These are phyloP conservation scores for Heliamphora exappendiculata DNA, from an alignment of 148 eudicot species.

Conservation along the genomic window DNA sequence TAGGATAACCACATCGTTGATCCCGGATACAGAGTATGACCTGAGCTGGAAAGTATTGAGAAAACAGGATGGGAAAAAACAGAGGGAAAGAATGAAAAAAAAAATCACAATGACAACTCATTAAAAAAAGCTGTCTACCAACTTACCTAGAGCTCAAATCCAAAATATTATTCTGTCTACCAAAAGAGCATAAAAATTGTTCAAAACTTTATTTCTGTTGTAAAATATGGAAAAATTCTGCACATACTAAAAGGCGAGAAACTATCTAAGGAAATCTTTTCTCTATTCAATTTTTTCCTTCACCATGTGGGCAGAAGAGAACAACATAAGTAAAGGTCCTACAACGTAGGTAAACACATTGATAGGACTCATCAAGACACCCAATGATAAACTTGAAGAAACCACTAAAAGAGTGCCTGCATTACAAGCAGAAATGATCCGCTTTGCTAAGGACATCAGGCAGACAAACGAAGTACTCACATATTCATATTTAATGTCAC, in stretches of 20 bases:
- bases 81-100: neutral
- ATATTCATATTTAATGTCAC: neutral
- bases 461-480: neutral
- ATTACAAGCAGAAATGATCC: neutral
- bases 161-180: neutral
- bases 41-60: neutral
- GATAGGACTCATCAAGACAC: neutral
- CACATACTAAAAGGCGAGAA: neutral
- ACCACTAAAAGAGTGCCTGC: neutral
- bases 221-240: neutral
- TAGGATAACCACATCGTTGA: no score
- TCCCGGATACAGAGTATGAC: no score
- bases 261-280: neutral
- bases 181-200: neutral
- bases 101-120: neutral
- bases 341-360: neutral
- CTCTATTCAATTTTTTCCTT: neutral
- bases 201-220: neutral
- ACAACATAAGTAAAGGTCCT: neutral
- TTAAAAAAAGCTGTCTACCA: neutral
- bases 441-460: neutral
- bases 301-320: neutral
- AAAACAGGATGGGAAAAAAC: neutral
- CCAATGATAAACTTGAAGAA: neutral
- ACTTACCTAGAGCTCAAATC: neutral